phyloP scores from a whole-genome alignment of 75 land plant species.

The Sequoiadendron giganteum region DNA sequence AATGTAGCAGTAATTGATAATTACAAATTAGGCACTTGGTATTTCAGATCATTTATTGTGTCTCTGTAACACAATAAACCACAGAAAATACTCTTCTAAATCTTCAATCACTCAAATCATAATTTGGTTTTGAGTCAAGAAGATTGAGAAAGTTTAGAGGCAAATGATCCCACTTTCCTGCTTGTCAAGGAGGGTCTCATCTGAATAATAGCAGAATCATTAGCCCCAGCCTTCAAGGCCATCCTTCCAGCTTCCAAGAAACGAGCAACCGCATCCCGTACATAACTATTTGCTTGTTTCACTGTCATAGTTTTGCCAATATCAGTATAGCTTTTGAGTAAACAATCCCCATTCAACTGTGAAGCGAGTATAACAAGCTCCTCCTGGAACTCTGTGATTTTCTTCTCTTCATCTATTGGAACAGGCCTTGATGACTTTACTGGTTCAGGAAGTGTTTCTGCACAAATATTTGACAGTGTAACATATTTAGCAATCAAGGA shows the following conservation, averaged over 20 bases:
- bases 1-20: background rate
- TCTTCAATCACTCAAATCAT: background rate
- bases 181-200: slow-evolving; percentile 79
- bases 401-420: slow-evolving; percentile 60
- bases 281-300: slow-evolving; percentile 65
- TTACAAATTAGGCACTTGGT: background rate
- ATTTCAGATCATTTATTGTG: background rate
- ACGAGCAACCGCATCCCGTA: slow-evolving; percentile 68
- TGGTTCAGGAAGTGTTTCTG: slow-evolving; percentile 72
- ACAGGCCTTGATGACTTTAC: slow-evolving; percentile 50
- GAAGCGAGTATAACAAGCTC: slow-evolving; percentile 89
- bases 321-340: slow-evolving; percentile 49
- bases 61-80: background rate
- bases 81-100: background rate
- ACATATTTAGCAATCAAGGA: background rate
- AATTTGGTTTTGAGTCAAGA: background rate
- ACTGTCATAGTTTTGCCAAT: slow-evolving; percentile 72
- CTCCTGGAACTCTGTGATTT: slow-evolving; percentile 80
- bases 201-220: slow-evolving; percentile 67
- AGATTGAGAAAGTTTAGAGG: background rate
- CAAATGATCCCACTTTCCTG: slow-evolving; percentile 21
- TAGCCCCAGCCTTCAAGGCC: slow-evolving; percentile 73
- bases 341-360: slow-evolving; percentile 70
- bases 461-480: background rate
- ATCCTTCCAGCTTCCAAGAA: slow-evolving; percentile 84